Evolutionary conservation across 108 stramenopile species (phyloP), one percentile per base, ranked within the genome.

Genomic region (Cyclostephanos tholiformis): DNA sequence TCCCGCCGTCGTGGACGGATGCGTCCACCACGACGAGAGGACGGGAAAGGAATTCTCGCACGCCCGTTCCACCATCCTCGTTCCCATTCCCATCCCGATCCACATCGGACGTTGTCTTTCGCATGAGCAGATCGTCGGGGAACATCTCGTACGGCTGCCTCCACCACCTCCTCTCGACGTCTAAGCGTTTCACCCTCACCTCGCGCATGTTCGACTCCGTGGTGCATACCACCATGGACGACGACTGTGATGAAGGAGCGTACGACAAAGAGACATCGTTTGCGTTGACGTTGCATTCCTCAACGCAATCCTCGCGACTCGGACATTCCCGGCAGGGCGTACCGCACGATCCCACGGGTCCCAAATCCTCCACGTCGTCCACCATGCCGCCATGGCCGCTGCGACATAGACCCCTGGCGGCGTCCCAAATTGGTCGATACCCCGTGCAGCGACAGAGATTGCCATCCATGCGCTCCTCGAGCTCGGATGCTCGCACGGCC

Each of bases 391-490:
- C 85, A 43, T 71, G 84, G 9, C 74, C 82, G 74, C 84, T 89
- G 22, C 74, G 77, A 49, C 90, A 91, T 41, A 95, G 48, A 0
- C 85, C 81, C 14, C 88, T 67, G 26, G 97, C 97, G 0, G 96
- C 96, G 79, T 98, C 97, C 91, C 97, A 94, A 69, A 98, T 97
- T 29, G 97, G 97, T 16, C 97, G 89, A 62, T 98, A 98, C 1
- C 95, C 96, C 17, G 97, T 98, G 72, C 97, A 98, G 1, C 97
- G 87, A 75, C 97, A 98, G 8, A 98, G 74, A 76, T 98, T 98
- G 26, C 97, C 97, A 76, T 98, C 97, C 69, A 98, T 43, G 61
- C 90, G 88, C 69, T 95, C 96, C 80, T 98, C 96, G n/a, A 98
- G 64, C 26, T 90, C 71, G 20, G 35, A 52, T 0, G 79, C 75